Evolutionary conservation across 108 stramenopile genomes (phyloP).

Genomic region (Stephanodiscus triporus): DNA sequence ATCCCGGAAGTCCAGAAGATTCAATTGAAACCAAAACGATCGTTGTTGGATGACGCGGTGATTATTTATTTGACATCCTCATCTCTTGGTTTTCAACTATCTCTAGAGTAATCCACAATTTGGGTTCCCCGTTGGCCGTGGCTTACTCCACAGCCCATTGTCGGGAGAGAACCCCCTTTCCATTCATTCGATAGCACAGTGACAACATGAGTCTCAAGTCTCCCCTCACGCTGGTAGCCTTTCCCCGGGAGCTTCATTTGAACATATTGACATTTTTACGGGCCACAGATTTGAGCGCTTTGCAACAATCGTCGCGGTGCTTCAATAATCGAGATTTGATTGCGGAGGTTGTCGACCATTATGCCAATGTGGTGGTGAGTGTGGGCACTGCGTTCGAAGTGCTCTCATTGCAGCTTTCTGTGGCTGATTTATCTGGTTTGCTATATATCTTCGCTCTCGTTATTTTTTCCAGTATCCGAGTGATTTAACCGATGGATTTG

Average conservation of each 20-base stretch:
- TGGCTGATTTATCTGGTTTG: not conserved
- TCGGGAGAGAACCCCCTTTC: not conserved
- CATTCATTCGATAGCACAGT: not conserved
- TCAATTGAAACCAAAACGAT: too few relatives aligned
- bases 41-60: too few relatives aligned
- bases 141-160: not conserved
- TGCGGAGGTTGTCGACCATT: conserved; percentile 57
- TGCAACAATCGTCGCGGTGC: conserved; percentile 69
- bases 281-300: conserved; percentile 77
- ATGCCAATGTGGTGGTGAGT: conserved; percentile 64
- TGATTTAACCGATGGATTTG: conserved; percentile 71
- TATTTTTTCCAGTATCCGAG: conserved; percentile 56
- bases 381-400: not conserved
- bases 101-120: too few relatives aligned
- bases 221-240: conserved; percentile 1
- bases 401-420: not conserved
- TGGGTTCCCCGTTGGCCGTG: not conserved
- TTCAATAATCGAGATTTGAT: conserved; percentile 71
- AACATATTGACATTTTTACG: conserved; percentile 80
- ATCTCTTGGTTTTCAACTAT: not conserved
- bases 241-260: conserved; percentile 75
- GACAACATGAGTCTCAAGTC: conserved; percentile 10
- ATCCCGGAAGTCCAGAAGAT: too few relatives aligned
- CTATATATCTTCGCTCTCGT: not conserved
- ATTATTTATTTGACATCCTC: not conserved